phyloP scores from a whole-genome alignment of 345 rosid species.

The Corchorus capsularis region DNA sequence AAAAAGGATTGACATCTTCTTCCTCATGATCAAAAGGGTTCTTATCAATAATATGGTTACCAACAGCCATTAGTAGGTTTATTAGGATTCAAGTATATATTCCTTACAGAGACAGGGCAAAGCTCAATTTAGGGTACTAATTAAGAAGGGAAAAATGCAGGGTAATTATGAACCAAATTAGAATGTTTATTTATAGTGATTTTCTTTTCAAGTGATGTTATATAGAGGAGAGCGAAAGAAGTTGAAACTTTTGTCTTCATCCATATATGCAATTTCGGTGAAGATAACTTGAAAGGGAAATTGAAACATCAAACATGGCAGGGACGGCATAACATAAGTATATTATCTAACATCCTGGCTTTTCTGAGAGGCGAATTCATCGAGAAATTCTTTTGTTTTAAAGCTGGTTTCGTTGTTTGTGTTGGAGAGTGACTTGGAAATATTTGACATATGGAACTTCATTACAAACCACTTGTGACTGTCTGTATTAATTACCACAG shows the following conservation, averaged over 20 bases:
- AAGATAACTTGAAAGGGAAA: background rate
- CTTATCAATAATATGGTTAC: constrained; percentile 50
- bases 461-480: no score
- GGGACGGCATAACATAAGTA: background rate
- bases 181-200: background rate
- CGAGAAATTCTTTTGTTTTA: background rate
- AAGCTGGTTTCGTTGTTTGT: background rate
- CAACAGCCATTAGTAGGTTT: constrained; percentile 57
- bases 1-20: constrained; percentile 84
- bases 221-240: background rate
- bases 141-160: background rate
- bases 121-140: background rate
- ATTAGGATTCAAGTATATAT: no score
- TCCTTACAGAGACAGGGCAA: background rate
- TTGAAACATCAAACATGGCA: no score
- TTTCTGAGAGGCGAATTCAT: background rate
- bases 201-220: background rate
- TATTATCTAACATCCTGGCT: background rate
- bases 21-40: constrained; percentile 90
- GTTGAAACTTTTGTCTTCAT: background rate
- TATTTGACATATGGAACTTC: no score
- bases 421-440: background rate
- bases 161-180: no score
- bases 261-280: background rate
- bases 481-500: no score